Evolutionary conservation across 2,329 filamentous ascomycete species (phyloP), one percentile per base, ranked within the genome.

Genomic region (Monosporascus sp.): DNA sequence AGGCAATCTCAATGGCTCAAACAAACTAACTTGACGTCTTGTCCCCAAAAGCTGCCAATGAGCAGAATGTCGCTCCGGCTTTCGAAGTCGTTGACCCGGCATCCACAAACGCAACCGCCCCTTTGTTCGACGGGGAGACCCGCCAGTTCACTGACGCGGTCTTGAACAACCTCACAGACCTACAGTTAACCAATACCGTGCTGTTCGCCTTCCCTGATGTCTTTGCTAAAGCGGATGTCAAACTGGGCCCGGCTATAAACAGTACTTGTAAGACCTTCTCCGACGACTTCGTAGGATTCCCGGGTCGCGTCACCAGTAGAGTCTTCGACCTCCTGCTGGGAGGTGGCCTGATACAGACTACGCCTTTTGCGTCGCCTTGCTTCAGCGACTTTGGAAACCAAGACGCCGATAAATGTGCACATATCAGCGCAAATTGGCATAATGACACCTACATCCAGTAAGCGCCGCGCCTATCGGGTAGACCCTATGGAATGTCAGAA

Each of bases 221-320:
- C 14, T 46, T 46, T 27, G 43, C 24, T 16, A 27, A 46, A 27
- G 43, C 22, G 7, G 43, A 27, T 17, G 4, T 46, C 43, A 6
- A 26, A 14, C 26, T 46, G 24, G 8, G 7, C 14, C 3, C 24
- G 24, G 43, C 22, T 5, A 55, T 57, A 4, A 57, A 56, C 34
- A 61, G 63, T 19, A 52, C 56, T 2, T 66, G 64, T 51, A 66
- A 66, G 55, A 63, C 59, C n/a, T 64, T 65, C 43, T 61, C 59
- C 2, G 59, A 58, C 16, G 62, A 64, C 49, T 58, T 54, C 26
- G 62, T 61, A 38, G 58, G 56, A n/a, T 65, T 63, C 47, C 64
- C 64, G 8, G 61, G 63, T 7, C 38, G 19, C 17, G 52, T 64
- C 19, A 64, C 64, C 9, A 57, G 49, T 19, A 50, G 58, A 7